A percentile compares a stretch with the other conserved stretches of the same genome.
phyloP scores from a whole-genome alignment of 2,329 filamentous ascomycete species.

The Apiospora pterosperma region DNA sequence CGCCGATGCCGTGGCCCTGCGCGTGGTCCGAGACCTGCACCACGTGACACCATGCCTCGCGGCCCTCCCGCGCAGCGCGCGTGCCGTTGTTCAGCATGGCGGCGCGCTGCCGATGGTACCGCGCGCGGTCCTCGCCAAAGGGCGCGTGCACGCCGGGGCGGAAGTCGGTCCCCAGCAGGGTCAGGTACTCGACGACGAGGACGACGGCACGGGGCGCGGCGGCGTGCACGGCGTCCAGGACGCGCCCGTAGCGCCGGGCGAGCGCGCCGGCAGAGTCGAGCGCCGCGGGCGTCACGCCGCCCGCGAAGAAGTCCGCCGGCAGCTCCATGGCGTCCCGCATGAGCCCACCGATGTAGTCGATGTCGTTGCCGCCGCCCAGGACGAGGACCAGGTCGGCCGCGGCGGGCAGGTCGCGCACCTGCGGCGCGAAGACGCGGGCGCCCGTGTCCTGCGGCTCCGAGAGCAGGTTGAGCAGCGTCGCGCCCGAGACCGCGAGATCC shows the following conservation, averaged over 20 bases:
- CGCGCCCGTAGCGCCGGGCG: conserved; percentile 19
- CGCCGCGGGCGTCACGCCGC: not conserved
- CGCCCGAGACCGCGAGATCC: conserved; percentile 32
- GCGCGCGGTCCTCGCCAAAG: conserved; percentile 22
- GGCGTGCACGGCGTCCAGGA: conserved; percentile 21
- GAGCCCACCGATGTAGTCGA: conserved; percentile 32
- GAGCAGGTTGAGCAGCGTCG: conserved; percentile 33
- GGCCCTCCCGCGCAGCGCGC: conserved; percentile 16
- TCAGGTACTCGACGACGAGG: conserved; percentile 37
- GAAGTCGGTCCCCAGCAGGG: conserved; percentile 27
- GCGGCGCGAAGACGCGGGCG: conserved; percentile 26
- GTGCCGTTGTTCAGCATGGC: conserved; percentile 22
- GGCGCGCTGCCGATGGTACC: conserved; percentile 20
- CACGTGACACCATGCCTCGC: conserved; percentile 23
- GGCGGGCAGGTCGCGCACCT: conserved; percentile 28
- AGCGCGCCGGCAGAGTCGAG: conserved; percentile 18
- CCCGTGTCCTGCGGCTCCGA: conserved; percentile 27
- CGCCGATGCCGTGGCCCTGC: conserved; percentile 23
- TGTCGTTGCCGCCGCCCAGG: conserved; percentile 35
- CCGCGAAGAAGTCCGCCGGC: not conserved
- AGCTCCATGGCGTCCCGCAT: conserved; percentile 14
- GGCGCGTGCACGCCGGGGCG: conserved; percentile 20
- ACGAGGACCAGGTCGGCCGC: conserved; percentile 33
- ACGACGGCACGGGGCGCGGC: conserved; percentile 39
- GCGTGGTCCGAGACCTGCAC: conserved; percentile 22